phyloP scores from a whole-genome alignment of 345 rosid species.

The Linum trigynum region DNA sequence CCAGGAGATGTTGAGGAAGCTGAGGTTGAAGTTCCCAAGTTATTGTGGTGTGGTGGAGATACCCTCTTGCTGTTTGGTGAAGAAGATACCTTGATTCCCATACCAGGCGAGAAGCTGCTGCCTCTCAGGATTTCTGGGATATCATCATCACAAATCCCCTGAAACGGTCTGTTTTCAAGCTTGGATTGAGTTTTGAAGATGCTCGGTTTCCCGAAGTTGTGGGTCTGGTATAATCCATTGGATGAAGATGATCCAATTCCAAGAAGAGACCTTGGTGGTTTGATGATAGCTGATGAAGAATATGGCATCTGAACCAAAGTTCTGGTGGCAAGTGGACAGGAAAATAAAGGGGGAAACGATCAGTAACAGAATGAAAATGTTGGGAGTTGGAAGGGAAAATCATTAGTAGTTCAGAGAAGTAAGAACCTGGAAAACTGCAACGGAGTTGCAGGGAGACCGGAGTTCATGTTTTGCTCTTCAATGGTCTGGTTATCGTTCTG shows the following conservation, averaged over 20 bases:
- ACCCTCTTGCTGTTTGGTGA: constrained; percentile 89
- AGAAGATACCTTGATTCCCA: constrained; percentile 49
- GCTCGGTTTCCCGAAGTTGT: constrained; percentile 37
- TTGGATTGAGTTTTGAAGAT: constrained; percentile 31
- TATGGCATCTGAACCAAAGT: constrained; percentile 56
- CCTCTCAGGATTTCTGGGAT: constrained; percentile 58
- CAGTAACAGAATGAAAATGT: background rate
- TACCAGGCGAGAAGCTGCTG: constrained; percentile 33
- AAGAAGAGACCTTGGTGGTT: constrained; percentile 52
- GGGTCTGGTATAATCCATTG: constrained; percentile 17
- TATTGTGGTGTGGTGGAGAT: constrained; percentile 64
- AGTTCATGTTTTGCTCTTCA: constrained; percentile 1
- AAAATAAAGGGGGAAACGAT: constrained; percentile 4
- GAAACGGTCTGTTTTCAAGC: constrained; percentile 37
- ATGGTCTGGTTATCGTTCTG: background rate
- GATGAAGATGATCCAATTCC: constrained; percentile 37
- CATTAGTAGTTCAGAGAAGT: background rate
- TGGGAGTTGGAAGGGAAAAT: background rate
- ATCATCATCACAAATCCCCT: constrained; percentile 38
- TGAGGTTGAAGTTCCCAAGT: constrained; percentile 29
- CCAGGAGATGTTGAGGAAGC: constrained; percentile 27
- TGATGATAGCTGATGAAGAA: constrained; percentile 54
- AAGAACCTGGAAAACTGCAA: constrained; percentile 57
- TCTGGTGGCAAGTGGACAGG: constrained; percentile 30
- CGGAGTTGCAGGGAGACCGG: background rate